phyloP scores from a whole-genome alignment of 768 basidiomycete genomes.

The Dacryopinax primogenitus region DNA sequence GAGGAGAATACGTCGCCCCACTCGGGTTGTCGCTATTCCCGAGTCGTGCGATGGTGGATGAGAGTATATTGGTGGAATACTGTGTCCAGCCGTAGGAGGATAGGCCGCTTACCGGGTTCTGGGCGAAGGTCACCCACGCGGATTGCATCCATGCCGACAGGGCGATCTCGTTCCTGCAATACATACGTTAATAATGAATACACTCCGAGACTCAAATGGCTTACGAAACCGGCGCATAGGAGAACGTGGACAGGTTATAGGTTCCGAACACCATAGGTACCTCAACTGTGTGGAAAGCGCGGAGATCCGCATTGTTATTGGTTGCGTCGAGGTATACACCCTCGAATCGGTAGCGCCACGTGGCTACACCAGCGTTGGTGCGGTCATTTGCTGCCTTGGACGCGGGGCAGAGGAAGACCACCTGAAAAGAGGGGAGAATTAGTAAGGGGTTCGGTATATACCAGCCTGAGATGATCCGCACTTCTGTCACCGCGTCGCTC shows the following conservation, averaged over 20 bases:
- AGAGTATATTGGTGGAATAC: constrained; percentile 24
- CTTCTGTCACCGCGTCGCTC: constrained; percentile 1
- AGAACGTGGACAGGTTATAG: constrained; percentile 19
- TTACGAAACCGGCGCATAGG: neutral
- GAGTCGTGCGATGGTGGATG: neutral
- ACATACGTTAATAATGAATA: neutral
- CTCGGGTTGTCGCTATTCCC: neutral
- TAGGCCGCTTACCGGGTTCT: constrained; percentile 28
- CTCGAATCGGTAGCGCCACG: neutral
- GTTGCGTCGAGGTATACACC: neutral
- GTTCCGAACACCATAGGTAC: constrained; percentile 32
- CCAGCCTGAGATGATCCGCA: neutral
- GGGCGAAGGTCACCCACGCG: constrained; percentile 36
- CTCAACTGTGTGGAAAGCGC: constrained; percentile 32
- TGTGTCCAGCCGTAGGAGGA: constrained; percentile 23
- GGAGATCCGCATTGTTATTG: neutral
- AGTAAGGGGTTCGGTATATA: neutral
- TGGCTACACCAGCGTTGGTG: neutral
- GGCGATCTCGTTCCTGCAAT: constrained; percentile 20
- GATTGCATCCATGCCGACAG: constrained; percentile 29
- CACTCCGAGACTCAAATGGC: neutral
- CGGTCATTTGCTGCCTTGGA: neutral
- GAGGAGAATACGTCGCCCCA: neutral
- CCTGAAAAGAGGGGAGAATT: neutral
- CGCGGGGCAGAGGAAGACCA: neutral